A percentile compares a stretch with the other conserved stretches of the same genome.
Conservation (phyloP, 495 filamentous ascomycete species). For the Xylaria venustula region DNA sequence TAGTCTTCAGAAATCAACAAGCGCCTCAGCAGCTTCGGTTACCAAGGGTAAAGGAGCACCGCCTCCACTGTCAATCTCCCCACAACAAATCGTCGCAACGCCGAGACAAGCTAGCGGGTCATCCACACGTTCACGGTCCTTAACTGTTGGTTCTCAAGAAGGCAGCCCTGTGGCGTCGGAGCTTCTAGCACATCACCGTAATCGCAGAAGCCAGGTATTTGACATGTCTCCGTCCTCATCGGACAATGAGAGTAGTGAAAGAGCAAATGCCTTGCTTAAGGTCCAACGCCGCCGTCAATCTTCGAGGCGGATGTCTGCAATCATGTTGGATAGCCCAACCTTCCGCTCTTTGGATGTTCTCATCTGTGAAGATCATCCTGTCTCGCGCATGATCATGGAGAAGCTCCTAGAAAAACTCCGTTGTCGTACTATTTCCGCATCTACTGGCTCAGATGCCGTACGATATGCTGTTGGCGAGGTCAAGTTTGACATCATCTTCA, state of each 20-base stretch:
- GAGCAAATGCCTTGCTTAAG: conserved; percentile 86
- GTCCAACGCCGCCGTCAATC: conserved; percentile 91
- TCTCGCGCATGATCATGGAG: conserved; percentile 97
- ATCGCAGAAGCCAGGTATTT: conserved; percentile 89
- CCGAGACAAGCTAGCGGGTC: conserved; percentile 46
- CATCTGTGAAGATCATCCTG: conserved; percentile 96
- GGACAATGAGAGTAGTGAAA: conserved; percentile 92
- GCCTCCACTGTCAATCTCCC: conserved; percentile 47
- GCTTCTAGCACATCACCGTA: conserved; percentile 73
- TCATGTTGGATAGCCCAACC: conserved; percentile 74
- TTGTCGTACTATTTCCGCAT: conserved; percentile 90
- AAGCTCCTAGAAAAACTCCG: conserved; percentile 90
- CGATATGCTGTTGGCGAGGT: conserved; percentile 92
- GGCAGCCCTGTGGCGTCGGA: conserved; percentile 69
- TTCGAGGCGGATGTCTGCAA: conserved; percentile 85
- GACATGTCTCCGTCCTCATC: conserved; percentile 97
- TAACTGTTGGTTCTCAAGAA: conserved; percentile 94
- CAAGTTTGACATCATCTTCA: conserved; percentile 95
- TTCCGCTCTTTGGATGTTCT: conserved; percentile 92
- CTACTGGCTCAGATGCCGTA: conserved; percentile 85
- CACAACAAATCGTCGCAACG: conserved; percentile 49
- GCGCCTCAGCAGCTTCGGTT: conserved; percentile 66
- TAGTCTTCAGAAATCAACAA: conserved; percentile 57
- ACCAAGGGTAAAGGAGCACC: conserved; percentile 67
- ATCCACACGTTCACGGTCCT: conserved; percentile 69